phyloP scores from a whole-genome alignment of 2,329 filamentous ascomycete genomes.

The Dactylellina haptotyla region DNA sequence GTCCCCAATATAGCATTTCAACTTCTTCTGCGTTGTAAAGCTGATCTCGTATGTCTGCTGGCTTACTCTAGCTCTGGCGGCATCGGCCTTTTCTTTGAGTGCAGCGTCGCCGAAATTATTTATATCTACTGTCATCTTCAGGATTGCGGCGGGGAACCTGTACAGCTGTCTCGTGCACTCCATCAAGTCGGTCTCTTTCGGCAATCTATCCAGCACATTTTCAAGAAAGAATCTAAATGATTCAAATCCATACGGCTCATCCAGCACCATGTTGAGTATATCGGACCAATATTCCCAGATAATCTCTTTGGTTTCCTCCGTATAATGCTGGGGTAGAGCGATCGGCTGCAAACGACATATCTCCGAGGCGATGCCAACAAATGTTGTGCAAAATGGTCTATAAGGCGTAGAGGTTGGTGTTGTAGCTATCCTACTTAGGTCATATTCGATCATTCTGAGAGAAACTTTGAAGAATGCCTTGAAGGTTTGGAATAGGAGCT shows the following conservation, averaged over 20 bases:
- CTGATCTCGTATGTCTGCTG: slow-evolving; percentile 51
- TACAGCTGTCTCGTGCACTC: slow-evolving; percentile 24
- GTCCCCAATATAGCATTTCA: slow-evolving; percentile 51
- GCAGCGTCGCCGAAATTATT: slow-evolving; percentile 43
- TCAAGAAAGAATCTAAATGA: slow-evolving; percentile 53
- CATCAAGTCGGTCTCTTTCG: slow-evolving; percentile 55
- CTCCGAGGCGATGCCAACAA: slow-evolving; percentile 17
- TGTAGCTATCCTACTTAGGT: slow-evolving; percentile 16
- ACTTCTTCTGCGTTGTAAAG: slow-evolving; percentile 47
- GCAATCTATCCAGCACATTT: slow-evolving; percentile 48
- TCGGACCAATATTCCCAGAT: slow-evolving; percentile 39
- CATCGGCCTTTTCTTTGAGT: slow-evolving; percentile 47
- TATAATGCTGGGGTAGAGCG: slow-evolving; percentile 35
- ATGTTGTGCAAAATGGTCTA: slow-evolving; percentile 18
- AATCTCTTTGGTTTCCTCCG: slow-evolving; percentile 23
- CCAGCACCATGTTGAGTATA: slow-evolving; percentile 48
- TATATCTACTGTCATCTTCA: slow-evolving; percentile 43
- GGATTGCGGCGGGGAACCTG: slow-evolving; percentile 23
- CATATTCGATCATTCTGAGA: slow-evolving; percentile 35
- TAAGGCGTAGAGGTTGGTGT: neutral
- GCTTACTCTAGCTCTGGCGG: slow-evolving; percentile 42
- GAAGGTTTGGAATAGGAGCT: slow-evolving; percentile 34
- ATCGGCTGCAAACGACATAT: slow-evolving; percentile 40
- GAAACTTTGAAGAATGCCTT: slow-evolving; percentile 38
- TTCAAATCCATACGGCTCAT: slow-evolving; percentile 55